Base-by-base conservation (phyloP, 305 asterid species). In the Nicotiana rustica region DNA sequence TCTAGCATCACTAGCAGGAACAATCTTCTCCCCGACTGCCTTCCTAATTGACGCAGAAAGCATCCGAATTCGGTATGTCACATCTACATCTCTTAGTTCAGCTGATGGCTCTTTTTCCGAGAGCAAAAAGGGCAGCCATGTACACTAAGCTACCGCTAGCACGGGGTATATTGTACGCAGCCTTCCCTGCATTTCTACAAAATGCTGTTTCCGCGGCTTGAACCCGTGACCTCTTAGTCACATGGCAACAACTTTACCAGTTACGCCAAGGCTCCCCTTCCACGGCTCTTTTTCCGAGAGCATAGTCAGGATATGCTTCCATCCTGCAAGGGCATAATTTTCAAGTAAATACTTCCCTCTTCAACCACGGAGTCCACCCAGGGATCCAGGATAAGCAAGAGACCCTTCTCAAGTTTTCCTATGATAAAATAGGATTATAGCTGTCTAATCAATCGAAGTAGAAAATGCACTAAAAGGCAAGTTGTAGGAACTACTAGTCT, bases 11-110 rank as follows among this genome's bases (percentile, higher is more conserved):
- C 92, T 91, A 52, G 93, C 96, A 85, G 98, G 98, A 85, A 94
- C 98, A 82, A 96, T 96, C 90, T 91, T 94, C 90, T 93, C 98
- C 79, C 98, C 98, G 44, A 96, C 95, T 67, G 99, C 97, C 93
- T 96, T 96, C 84, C 89, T 92, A 17, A 91, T 82, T 68, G 99
- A 96, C 65, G 98, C 94, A 87, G 86, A 91, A 81, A 96, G 91
- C 85, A 96, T 96, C 87, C 98, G 91, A 84, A 94, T 93, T 92
- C 94, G 89, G 90, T 92, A 93, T 78, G 98, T 92, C 49, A 98
- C 92, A 88, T 94, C 99, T 83, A 77, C 90, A 68, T 93, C 98
- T 70, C 91, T 94, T 85, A 92, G 97, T 91, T 96, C 98, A 82
- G 89, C 84, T 41, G 95, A 90, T 75, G 96, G 88, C 83, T 89